Evolutionary conservation across 2,329 filamentous ascomycete species (phyloP), one percentile per base, ranked within the genome.

Genomic region (Scopulariopsis brevicaulis): DNA sequence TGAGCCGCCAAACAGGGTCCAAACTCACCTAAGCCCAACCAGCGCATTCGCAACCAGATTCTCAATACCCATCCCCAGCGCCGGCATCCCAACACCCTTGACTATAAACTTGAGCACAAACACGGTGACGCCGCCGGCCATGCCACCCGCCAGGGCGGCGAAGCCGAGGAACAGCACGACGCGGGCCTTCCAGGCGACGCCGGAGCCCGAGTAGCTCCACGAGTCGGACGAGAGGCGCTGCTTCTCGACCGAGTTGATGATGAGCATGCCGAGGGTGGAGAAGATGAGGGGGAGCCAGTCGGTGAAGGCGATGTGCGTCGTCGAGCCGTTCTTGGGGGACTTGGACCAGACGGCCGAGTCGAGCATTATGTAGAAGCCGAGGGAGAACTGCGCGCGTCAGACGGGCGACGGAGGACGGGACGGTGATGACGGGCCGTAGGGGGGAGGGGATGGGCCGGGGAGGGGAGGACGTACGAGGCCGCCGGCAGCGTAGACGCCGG

Each of bases 241-340:
- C 72, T 87, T 86, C 73, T 86, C 83, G 62, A 86, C 83, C 63
- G 77, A 82, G 76, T 87, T 86, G 75, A 86, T 86, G 69, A 86
- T 86, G 59, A 87, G 77, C 82, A 87, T 86, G 62, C 84, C 84
- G 61, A 86, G 74, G 62, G 79, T 77, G 63, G 79, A 82, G 74
- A 86, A 86, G 69, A 86, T 79, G 63, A 87, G 77, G 56, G 84
- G 83, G 62, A 86, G 79, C 84, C 84, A 87, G 78, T 87, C 84
- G 70, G 85, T 76, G 65, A 86, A 87, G 63, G 75, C 82, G 65
- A 87, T 76, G 72, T 87, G 83, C 43, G 75, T 64, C 59, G 81
- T 72, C 58, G 81, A 84, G 60, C 75, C 78, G 73, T 87, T 87
- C 62, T 72, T 74, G 60, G 74, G 58, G 14, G 79, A 82, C 65